Evolutionary conservation across 345 rosid species (phyloP), one percentile per base, ranked within the genome.

Genomic region (Murraya paniculata): DNA sequence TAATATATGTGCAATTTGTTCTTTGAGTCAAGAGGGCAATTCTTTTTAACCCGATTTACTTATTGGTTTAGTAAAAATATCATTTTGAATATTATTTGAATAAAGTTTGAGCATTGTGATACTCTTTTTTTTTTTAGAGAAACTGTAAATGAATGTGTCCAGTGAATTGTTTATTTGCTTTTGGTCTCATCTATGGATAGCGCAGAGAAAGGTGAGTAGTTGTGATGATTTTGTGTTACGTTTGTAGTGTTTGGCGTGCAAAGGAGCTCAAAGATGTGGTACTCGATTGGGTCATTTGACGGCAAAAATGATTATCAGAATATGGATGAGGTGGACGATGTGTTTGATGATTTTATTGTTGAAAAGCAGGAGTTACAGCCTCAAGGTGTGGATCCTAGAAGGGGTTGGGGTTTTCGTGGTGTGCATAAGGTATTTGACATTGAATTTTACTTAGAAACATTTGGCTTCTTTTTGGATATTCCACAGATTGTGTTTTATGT

Each of bases 371-470:
- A 88, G 83, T 79, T 86, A 60, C 81, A 78, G 67, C 91, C 90
- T 74, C 99, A 91, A n/a, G 91, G 95, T 25, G 99, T 96, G 71
- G 92, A 91, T 86, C 99, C 98, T 14, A 84, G 81, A 79, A 94
- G 84, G 81, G 99, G 99, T 64, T 96, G 98, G 98, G 90, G 85
- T 24, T 92, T 81, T 72, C 98, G 98, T 55, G 99, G 99, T 73
- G 99, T 96, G 9, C 98, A 92, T 74, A 89, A 86, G 98, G 99
- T 94, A 91, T 60, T 36, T 50, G 21, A 39, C 58, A 4, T 61
- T 58, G 25, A 58, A 9, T 30, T n/a, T 27, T 68, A 14, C 3
- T 6, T 48, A 36, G 71, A 74, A 25, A 70, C 14, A 21, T 9
- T 11, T 67, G 5, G 28, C 21, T 31, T 22, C 24, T 36, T 64